Percentiles rank a stretch among this genome's conserved stretches.
Evolutionary conservation across 495 filamentous ascomycete species (phyloP).

Genomic region (Ramalina intermedia): DNA sequence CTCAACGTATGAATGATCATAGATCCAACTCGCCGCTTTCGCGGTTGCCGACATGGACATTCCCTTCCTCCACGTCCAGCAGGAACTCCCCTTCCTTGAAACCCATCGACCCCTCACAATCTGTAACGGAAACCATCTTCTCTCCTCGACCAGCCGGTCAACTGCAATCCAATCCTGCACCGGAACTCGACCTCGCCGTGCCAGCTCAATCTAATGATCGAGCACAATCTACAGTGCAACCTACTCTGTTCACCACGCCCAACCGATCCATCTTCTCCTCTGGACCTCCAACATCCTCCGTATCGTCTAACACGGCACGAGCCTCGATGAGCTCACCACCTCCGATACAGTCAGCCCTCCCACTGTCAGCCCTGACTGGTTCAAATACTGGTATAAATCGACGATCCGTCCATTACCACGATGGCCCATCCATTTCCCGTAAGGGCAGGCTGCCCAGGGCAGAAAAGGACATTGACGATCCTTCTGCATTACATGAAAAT

Average conservation of each 20-base stretch:
- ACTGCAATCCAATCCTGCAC: slow-evolving; percentile 6
- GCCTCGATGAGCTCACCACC: slow-evolving; percentile 22
- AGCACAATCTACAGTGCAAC: slow-evolving; percentile 7
- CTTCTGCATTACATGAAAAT: slow-evolving; percentile 15
- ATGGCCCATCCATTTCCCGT: slow-evolving; percentile 5
- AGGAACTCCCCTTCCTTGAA: slow-evolving; percentile 9
- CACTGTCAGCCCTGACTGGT: slow-evolving; percentile 16
- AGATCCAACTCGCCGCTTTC: slow-evolving; percentile 1
- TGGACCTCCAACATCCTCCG: slow-evolving; percentile 22
- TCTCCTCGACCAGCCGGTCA: slow-evolving; percentile 9
- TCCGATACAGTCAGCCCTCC: slow-evolving; percentile 14
- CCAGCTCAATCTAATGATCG: slow-evolving; percentile 3
- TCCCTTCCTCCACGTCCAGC: slow-evolving; percentile 9
- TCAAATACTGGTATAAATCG: slow-evolving; percentile 3
- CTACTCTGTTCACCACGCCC: slow-evolving; percentile 21
- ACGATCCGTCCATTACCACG: slow-evolving; percentile 15
- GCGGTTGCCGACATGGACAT: slow-evolving; percentile 14
- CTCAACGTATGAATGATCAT: slow-evolving; percentile 3
- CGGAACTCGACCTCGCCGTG: slow-evolving; percentile 13
- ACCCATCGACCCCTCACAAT: slow-evolving; percentile 4
- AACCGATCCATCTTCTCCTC: slow-evolving; percentile 25
- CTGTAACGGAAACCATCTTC: slow-evolving; percentile 11
- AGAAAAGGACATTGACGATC: slow-evolving; percentile 28
- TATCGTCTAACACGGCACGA: slow-evolving; percentile 22
- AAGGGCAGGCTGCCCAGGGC: slow-evolving; percentile 14